phyloP scores from a whole-genome alignment of 805 yeast species.

The Saccharomycopsis babjevae region DNA sequence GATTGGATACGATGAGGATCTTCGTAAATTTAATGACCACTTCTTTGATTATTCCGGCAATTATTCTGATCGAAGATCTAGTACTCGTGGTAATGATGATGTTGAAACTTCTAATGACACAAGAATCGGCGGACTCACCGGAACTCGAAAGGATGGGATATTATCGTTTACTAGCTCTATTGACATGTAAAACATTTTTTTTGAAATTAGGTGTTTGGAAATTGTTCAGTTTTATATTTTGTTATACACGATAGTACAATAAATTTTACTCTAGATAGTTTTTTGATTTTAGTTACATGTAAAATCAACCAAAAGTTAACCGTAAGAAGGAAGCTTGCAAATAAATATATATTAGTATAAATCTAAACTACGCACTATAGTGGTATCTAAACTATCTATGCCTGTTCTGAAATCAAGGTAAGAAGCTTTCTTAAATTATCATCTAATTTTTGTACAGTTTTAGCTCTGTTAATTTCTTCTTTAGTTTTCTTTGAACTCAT shows the following conservation, averaged over 20 bases:
- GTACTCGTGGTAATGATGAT: slow-evolving; percentile 1
- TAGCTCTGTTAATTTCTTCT: neutral
- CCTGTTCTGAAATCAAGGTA: neutral
- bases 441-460: neutral
- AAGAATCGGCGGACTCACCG: slow-evolving; percentile 36
- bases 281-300: neutral
- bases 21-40: slow-evolving; percentile 18
- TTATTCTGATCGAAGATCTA: slow-evolving; percentile 14
- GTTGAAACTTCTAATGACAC: slow-evolving; percentile 15
- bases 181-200: slow-evolving; percentile 27
- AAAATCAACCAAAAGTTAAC: neutral
- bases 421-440: neutral
- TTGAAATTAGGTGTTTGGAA: neutral
- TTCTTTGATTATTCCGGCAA: slow-evolving; percentile 3
- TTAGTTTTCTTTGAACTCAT: neutral
- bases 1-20: slow-evolving; percentile 50
- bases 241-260: no score
- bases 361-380: neutral
- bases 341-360: neutral
- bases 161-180: slow-evolving; percentile 58
- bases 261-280: neutral
- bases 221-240: no score
- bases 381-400: neutral
- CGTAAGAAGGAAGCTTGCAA: neutral
- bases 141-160: slow-evolving; percentile 51